phyloP scores from a whole-genome alignment of 148 eudicot species.

The Heliosperma pusillum region DNA sequence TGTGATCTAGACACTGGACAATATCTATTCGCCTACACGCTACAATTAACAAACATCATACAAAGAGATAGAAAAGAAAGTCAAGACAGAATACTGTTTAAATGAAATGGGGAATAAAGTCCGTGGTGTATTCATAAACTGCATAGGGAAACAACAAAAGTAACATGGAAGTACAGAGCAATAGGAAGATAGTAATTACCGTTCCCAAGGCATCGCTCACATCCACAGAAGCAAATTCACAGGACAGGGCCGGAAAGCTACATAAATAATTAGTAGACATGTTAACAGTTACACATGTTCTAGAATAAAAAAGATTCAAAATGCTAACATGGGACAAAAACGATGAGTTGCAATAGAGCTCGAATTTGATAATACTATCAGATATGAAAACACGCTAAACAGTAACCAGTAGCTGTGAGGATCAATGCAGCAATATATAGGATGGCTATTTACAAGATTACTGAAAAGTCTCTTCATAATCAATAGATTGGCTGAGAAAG shows the following conservation, averaged over 20 bases:
- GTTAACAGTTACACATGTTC: constrained; percentile 18
- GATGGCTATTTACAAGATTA: neutral
- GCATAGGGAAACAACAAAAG: neutral
- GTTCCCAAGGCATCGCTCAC: constrained; percentile 97
- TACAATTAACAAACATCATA: neutral
- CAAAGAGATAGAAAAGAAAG: neutral
- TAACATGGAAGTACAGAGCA: constrained; percentile 18
- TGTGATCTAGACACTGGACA: neutral
- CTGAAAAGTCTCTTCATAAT: neutral
- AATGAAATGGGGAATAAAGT: neutral
- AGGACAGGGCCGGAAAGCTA: constrained; percentile 91
- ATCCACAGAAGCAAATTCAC: constrained; percentile 98
- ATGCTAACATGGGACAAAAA: neutral
- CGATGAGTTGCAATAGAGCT: neutral
- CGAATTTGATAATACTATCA: neutral
- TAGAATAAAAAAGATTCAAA: neutral
- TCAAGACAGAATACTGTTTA: neutral
- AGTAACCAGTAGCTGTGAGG: neutral
- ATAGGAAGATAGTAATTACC: constrained; percentile 49
- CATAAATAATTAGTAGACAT: constrained; percentile 20
- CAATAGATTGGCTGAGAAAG: neutral
- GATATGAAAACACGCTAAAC: neutral
- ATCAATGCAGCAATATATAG: neutral
- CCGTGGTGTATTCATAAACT: constrained; percentile 12
- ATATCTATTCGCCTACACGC: neutral